These are phyloP conservation scores for Cichorium intybus DNA, from an alignment of 140 eudicot species.

Conservation along the genomic window DNA sequence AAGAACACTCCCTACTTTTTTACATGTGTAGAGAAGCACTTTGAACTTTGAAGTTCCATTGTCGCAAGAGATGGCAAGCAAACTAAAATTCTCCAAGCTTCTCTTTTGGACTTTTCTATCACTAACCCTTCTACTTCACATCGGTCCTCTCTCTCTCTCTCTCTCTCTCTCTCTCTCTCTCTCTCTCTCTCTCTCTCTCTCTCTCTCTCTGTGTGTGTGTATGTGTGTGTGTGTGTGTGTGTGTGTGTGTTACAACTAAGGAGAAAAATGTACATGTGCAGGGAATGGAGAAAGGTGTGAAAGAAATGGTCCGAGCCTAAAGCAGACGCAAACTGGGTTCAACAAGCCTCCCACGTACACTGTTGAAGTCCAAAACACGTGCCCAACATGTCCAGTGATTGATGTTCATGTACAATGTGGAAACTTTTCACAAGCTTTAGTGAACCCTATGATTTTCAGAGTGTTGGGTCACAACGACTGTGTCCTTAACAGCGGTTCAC, in stretches of 20 bases:
- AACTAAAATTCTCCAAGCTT: slow-evolving; percentile 5
- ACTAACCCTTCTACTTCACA: slow-evolving; percentile 10
- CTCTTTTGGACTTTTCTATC: slow-evolving; percentile 14
- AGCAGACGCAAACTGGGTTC: slow-evolving; percentile 32
- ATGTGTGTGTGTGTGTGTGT: neutral
- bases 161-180: slow-evolving; percentile 20
- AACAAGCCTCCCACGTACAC: slow-evolving; percentile 24
- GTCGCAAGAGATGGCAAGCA: slow-evolving; percentile 11
- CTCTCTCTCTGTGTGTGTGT: neutral
- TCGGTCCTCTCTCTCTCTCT: slow-evolving; percentile 17
- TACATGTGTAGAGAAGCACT: neutral
- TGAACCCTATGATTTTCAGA: slow-evolving; percentile 23
- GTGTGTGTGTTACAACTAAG: neutral
- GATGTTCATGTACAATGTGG: slow-evolving; percentile 34
- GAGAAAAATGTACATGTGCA: slow-evolving; percentile 8
- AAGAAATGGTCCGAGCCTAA: slow-evolving; percentile 26
- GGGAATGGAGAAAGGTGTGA: slow-evolving; percentile 35
- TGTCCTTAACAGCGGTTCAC: slow-evolving; percentile 21
- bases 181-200: slow-evolving; percentile 5
- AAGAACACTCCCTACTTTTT: too few relatives aligned
- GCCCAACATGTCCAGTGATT: slow-evolving; percentile 31
- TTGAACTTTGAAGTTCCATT: neutral
- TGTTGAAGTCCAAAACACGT: slow-evolving; percentile 26
- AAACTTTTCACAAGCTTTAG: slow-evolving; percentile 30
- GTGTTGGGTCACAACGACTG: slow-evolving; percentile 32